Evolutionary conservation across 1,284 basidiomycete species (phyloP), one percentile per base, ranked within the genome.

Genomic region (Trichosporon coremiiforme): DNA sequence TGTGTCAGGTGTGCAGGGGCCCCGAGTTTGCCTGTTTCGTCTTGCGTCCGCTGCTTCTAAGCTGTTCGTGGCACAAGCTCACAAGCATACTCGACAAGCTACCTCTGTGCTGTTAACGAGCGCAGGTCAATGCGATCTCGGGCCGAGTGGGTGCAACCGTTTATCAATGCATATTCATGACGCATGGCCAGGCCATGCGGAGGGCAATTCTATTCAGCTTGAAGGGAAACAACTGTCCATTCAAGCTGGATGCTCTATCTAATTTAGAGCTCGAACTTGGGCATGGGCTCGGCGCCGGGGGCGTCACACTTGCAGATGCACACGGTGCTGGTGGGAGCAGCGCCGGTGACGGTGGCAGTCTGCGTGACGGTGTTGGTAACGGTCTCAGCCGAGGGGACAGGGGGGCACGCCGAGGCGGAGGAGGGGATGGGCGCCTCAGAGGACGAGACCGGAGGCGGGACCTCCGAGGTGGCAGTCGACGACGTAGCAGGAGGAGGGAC

Each of bases 251-350:
- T 17, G 47, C 20, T 38, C 36, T 38, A 38, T 38, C 4, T 6
- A 12, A 38, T 12, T 53, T 68, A 68, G 63, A 68, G 67, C 67
- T 68, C 67, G 17, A 68, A 65, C 67, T 65, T 68, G 67, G 67
- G 67, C 47, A 68, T 31, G 47, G 67, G 67, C 67, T 68, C 65
- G 63, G n/a, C n/a, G n/a, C n/a, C n/a, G n/a, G n/a, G n/a, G n/a
- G n/a, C n/a, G n/a, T n/a, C n/a, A n/a, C n/a, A 68, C 22, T 53
- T 47, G 67, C 67, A 68, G 41, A 68, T 33, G 63, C 67, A 68
- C 45, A 68, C 63, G 9, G 29, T 53, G 53, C 33, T 36, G 22
- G 22, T 66, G 33, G 65, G 31, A 6, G 33, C 35, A 35, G 55
- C 1, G 50, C 33, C 33, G 12, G 29, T 31, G 33, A 15, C 38